phyloP scores from a whole-genome alignment of 768 basidiomycete genomes.

The Lactarius tabidus region DNA sequence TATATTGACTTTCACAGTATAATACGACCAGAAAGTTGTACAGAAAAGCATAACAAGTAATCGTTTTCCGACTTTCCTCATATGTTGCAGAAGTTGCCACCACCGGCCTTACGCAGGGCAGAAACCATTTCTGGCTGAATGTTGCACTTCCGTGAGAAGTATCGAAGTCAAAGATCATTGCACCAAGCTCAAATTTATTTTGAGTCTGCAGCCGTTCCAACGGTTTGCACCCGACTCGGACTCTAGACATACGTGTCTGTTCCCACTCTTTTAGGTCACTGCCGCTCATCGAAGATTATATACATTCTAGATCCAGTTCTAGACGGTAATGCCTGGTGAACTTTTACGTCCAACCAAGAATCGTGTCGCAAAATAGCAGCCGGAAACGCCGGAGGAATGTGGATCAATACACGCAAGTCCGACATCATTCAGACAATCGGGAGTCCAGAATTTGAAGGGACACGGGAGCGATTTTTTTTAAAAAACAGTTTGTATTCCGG shows the following conservation, averaged over 20 bases:
- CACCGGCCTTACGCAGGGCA: not conserved
- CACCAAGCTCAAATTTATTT: not conserved
- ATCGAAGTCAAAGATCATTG: not conserved
- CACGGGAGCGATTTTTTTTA: too few relatives aligned
- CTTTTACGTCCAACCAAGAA: not conserved
- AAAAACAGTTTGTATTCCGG: too few relatives aligned
- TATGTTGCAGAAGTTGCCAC: not conserved
- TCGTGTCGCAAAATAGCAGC: not conserved
- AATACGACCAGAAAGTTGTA: slow-evolving; percentile 89
- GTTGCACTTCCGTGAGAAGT: not conserved
- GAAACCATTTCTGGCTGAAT: not conserved
- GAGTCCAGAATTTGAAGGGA: too few relatives aligned
- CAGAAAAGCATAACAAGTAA: slow-evolving; percentile 92
- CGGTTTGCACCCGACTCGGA: too few relatives aligned
- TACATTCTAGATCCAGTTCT: not conserved
- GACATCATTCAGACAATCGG: too few relatives aligned
- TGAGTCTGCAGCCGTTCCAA: not conserved
- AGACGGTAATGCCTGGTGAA: not conserved
- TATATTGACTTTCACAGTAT: slow-evolving; percentile 21
- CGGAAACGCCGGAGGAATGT: not conserved
- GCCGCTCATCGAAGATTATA: not conserved
- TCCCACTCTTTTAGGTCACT: not conserved
- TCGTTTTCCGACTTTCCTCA: slow-evolving; percentile 39
- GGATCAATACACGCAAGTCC: too few relatives aligned
- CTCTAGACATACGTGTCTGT: not conserved